Conservation (phyloP, 257 asterid genomes). For the Avicennia marina region DNA sequence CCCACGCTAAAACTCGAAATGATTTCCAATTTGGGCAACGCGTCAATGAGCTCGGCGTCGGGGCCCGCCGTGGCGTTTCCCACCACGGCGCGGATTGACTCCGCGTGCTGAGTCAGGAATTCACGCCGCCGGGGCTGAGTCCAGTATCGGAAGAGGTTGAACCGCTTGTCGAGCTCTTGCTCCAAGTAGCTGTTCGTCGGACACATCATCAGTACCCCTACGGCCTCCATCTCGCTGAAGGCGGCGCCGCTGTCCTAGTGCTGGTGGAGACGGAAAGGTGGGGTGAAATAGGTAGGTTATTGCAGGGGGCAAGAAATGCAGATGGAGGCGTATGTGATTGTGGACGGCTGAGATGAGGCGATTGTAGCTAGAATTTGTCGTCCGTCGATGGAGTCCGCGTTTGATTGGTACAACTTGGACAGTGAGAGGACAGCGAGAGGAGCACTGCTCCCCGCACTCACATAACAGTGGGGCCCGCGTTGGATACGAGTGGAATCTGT, state of each 20-base stretch:
- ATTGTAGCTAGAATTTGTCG: too few species aligned
- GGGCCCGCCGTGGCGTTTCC: constrained; percentile 51
- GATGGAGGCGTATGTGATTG: too few species aligned
- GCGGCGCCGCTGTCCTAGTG: not conserved
- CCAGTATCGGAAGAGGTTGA: constrained; percentile 72
- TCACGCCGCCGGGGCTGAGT: constrained; percentile 33
- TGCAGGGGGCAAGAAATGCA: too few species aligned
- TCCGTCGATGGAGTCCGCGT: too few species aligned
- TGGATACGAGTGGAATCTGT: too few species aligned
- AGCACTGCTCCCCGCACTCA: too few species aligned
- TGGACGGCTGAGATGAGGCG: too few species aligned
- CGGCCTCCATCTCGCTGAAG: constrained; percentile 37
- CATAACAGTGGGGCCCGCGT: too few species aligned
- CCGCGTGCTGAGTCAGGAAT: constrained; percentile 44
- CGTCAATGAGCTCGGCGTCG: constrained; percentile 47
- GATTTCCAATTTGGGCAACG: constrained; percentile 70
- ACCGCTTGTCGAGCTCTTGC: constrained; percentile 59
- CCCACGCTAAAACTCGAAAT: constrained; percentile 78
- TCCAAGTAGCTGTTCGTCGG: constrained; percentile 60
- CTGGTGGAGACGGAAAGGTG: too few species aligned
- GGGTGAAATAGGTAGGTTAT: not conserved
- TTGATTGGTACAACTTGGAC: too few species aligned
- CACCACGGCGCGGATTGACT: constrained; percentile 66
- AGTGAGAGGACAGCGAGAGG: too few species aligned
- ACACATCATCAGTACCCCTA: constrained; percentile 59